Evolutionary conservation across 164 flowering plant species (phyloP), one percentile per base, ranked within the genome.

Genomic region (Stephania yunnanensis): DNA sequence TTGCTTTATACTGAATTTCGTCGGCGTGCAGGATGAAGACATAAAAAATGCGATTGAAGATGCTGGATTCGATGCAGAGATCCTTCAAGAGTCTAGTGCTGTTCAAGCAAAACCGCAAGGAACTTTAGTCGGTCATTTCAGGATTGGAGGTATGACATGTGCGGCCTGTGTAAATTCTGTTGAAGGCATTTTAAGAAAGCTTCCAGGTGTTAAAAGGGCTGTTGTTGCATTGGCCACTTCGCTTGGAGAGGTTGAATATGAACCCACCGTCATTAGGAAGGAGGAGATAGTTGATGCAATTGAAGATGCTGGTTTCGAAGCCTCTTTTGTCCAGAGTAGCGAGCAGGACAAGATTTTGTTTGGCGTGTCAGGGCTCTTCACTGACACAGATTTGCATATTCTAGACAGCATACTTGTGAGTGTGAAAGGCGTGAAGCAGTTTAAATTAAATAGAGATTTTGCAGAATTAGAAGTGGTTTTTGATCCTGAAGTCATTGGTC

Each of bases 81-180:
- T 96, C 76, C 80, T 96, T 15, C 74, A 87, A 66, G 94, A 94
- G 71, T 77, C 91, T 7, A 77, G 65, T 78, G 52, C 75, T 20
- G 17, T 44, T 68, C 75, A 71, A 46, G 46, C 79, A 71, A 89
- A 84, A 61, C 69, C 85, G 36, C 78, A 75, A 55, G 82, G 82
- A 50, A 87, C 89, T 19, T 76, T 90, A 58, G 61, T 85, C 29
- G 98, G 99, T 55, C 97, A 94, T 83, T 96, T 94, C 75, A 88
- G 91, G 25, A 91, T 96, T 25, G 97, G 97, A 64, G 99, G 99
- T 19, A 96, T 96, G 99, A 96, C 98, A 45, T 96, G 99, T 87
- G 95, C 98, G 71, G 91, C 91, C 17, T 94, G 99, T 85, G 99
- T 92, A 45, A 91, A 87, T 80, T 94, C 97, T 65, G 98, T 96